phyloP scores from a whole-genome alignment of 2,329 filamentous ascomycete genomes.

The Cladophialophora immunda region DNA sequence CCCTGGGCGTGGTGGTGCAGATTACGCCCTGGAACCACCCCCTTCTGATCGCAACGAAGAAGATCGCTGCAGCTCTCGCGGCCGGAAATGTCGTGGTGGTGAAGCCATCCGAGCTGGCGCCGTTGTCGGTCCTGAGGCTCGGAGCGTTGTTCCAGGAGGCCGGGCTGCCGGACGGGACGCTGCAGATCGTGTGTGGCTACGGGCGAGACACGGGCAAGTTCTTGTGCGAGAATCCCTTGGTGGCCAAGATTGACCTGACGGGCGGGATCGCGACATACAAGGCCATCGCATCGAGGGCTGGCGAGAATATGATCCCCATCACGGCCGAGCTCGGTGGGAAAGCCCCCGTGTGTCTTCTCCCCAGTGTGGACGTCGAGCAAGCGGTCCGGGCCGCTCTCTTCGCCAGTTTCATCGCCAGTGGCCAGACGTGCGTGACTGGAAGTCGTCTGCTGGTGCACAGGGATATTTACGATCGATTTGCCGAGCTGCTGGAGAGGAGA shows the following conservation, averaged over 20 bases:
- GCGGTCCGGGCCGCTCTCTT: conserved; percentile 46
- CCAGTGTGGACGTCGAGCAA: conserved; percentile 37
- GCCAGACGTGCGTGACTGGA: conserved; percentile 65
- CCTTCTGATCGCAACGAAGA: conserved; percentile 43
- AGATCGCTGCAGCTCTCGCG: conserved; percentile 43
- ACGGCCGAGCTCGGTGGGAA: conserved; percentile 44
- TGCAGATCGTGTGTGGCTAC: conserved; percentile 61
- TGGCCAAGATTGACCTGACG: conserved; percentile 42
- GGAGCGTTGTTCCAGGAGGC: conserved; percentile 53
- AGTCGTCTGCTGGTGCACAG: conserved; percentile 63
- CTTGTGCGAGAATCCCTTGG: conserved; percentile 51
- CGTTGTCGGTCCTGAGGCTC: conserved; percentile 52
- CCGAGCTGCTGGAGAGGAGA: conserved; percentile 54
- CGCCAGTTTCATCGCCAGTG: conserved; percentile 61
- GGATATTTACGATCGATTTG: conserved; percentile 52
- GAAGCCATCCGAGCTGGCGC: conserved; percentile 53
- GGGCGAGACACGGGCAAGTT: conserved; percentile 63
- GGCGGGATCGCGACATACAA: conserved; percentile 40
- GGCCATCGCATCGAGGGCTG: conserved; percentile 39
- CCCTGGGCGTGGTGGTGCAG: conserved; percentile 51
- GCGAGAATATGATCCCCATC: conserved; percentile 39
- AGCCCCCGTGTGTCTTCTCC: conserved; percentile 43
- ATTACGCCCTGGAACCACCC: conserved; percentile 54
- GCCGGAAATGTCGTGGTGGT: conserved; percentile 52
- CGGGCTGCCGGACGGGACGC: conserved; percentile 53